phyloP scores from a whole-genome alignment of 176 grass and related monocot species.

The Metroxylon sagu region DNA sequence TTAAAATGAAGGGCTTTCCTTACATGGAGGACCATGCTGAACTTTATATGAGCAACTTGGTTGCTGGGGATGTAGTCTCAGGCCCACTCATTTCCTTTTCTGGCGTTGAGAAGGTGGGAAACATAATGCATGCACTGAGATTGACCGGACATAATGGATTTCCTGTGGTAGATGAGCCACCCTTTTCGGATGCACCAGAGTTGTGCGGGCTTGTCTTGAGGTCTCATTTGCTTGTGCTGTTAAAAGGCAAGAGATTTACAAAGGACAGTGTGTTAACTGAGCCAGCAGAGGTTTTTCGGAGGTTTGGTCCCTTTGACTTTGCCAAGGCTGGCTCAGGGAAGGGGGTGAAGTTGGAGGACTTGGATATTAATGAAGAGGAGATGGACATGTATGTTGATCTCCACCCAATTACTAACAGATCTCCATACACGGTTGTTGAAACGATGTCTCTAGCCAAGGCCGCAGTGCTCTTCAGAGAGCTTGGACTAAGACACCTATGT shows the following conservation, averaged over 20 bases:
- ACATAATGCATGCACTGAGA: conserved; percentile 26
- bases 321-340: conserved; percentile 56
- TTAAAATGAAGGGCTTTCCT: conserved; percentile 56
- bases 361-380: conserved; percentile 41
- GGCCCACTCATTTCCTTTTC: conserved; percentile 43
- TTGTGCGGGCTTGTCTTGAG: conserved; percentile 53
- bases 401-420: conserved; percentile 56
- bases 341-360: conserved; percentile 36
- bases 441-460: conserved; percentile 63
- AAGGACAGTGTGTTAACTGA: conserved; percentile 24
- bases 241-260: conserved; percentile 39
- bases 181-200: conserved; percentile 38
- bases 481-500: conserved; percentile 52
- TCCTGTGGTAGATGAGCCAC: conserved; percentile 44
- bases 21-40: conserved; percentile 43
- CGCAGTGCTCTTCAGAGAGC: conserved; percentile 46
- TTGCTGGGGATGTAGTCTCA: conserved; percentile 36
- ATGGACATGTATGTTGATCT: conserved; percentile 68
- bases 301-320: conserved; percentile 48
- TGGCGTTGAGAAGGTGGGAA: conserved; percentile 33
- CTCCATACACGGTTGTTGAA: conserved; percentile 54
- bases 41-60: conserved; percentile 50
- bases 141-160: conserved; percentile 53
- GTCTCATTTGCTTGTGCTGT: conserved; percentile 53
- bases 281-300: conserved; percentile 31